Evolutionary conservation across 495 filamentous ascomycete genomes (phyloP).

Genomic region (Trichocladium uniseriatum): DNA sequence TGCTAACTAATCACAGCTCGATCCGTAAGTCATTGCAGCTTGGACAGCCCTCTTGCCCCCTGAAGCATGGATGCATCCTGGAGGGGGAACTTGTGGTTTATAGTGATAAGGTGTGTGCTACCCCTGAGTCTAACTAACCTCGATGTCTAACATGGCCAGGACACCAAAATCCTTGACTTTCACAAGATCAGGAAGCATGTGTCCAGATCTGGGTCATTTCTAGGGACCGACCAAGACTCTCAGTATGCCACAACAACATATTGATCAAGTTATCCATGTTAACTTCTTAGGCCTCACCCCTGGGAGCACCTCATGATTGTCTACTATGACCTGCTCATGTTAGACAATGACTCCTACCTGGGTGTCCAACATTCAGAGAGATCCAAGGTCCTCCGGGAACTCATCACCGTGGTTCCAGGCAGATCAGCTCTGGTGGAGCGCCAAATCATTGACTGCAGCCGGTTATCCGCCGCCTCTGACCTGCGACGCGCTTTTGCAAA

Average conservation of each 20-base stretch:
- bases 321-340: constrained; percentile 67
- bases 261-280: not conserved
- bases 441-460: constrained; percentile 53
- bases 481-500: constrained; percentile 56
- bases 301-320: constrained; percentile 77
- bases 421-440: constrained; percentile 53
- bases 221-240: constrained; percentile 62
- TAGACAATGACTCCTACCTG: constrained; percentile 60
- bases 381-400: constrained; percentile 46
- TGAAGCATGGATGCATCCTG: constrained; percentile 59
- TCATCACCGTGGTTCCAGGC: constrained; percentile 49
- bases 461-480: constrained; percentile 30
- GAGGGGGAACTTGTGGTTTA: constrained; percentile 78
- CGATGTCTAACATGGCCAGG: constrained; percentile 17
- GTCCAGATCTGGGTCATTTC: constrained; percentile 57
- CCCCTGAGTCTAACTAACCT: not conserved
- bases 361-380: constrained; percentile 51
- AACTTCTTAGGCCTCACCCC: constrained; percentile 43
- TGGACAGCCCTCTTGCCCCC: constrained; percentile 43
- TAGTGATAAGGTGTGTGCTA: constrained; percentile 44
- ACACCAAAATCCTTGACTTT: constrained; percentile 53
- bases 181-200: constrained; percentile 76
- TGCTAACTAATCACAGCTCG: constrained; percentile 21
- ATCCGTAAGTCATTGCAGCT: constrained; percentile 51
- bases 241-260: constrained; percentile 34